Conservation (phyloP, 2,329 filamentous ascomycete species). For the Cladosporium sp. region DNA sequence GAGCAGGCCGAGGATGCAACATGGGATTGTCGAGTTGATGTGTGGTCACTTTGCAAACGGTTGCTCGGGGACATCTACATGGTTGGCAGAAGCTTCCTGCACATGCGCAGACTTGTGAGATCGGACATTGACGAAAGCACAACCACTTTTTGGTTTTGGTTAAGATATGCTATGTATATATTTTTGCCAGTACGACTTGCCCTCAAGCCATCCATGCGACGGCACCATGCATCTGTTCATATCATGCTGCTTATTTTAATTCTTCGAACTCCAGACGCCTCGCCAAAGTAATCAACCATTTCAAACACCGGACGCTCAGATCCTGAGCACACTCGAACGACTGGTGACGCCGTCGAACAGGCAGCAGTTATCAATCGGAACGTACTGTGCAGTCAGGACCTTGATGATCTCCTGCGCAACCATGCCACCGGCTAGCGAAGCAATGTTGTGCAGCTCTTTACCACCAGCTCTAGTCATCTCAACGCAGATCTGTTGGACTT, state of each 20-base stretch:
- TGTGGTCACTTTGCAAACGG: background rate
- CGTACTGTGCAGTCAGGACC: slow-evolving; percentile 68
- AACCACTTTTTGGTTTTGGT: background rate
- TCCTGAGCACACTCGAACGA: slow-evolving; percentile 42
- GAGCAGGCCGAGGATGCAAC: background rate
- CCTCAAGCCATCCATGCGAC: background rate
- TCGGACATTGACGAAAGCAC: background rate
- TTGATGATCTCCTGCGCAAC: slow-evolving; percentile 98
- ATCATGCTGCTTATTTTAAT: background rate
- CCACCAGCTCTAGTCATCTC: slow-evolving; percentile 70
- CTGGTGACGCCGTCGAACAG: slow-evolving; percentile 63
- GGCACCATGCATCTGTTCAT: background rate
- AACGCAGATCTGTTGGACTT: slow-evolving; percentile 39
- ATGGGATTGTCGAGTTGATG: background rate
- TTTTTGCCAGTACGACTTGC: background rate
- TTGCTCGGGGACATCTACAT: background rate
- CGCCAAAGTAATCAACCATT: background rate
- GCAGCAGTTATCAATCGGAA: slow-evolving; percentile 64
- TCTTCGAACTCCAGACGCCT: slow-evolving; percentile 6
- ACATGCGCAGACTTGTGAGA: no score
- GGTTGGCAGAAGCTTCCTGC: no score
- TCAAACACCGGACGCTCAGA: slow-evolving; percentile 17
- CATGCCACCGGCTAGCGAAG: slow-evolving; percentile 83
- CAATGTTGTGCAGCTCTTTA: slow-evolving; percentile 89
- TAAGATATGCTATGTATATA: background rate